A percentile compares a stretch with the other conserved stretches of the same genome.
These are phyloP conservation scores for Pseudozyma pruni DNA, from an alignment of 1,284 basidiomycete genomes.

Conservation along the genomic window DNA sequence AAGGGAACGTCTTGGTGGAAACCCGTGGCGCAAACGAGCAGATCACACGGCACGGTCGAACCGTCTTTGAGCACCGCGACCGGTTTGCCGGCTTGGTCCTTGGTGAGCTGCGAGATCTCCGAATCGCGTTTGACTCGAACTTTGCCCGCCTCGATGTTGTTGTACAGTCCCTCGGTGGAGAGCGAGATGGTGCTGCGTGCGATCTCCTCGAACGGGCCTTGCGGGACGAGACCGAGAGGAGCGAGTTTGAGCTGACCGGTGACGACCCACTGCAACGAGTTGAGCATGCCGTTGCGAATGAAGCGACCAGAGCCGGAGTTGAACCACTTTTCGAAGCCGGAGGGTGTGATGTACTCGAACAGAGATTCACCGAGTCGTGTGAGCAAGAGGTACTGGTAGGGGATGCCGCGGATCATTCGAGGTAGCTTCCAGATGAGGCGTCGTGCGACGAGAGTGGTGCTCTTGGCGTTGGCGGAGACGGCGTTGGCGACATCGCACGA, in stretches of 20 bases:
- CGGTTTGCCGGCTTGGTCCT: slow-evolving; percentile 4
- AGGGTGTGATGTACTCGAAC: slow-evolving; percentile 56
- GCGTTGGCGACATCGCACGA: slow-evolving; percentile 60
- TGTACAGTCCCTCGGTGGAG: slow-evolving; percentile 55
- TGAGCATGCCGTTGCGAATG: slow-evolving; percentile 53
- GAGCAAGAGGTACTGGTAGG: slow-evolving; percentile 56
- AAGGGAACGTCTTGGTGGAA: slow-evolving; percentile 57
- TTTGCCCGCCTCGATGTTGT: slow-evolving; percentile 41
- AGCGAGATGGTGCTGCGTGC: slow-evolving; percentile 55
- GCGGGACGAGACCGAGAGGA: slow-evolving; percentile 39
- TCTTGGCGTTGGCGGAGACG: slow-evolving; percentile 31
- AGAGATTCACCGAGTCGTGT: slow-evolving; percentile 55
- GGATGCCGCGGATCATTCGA: slow-evolving; percentile 45
- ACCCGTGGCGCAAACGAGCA: slow-evolving; percentile 55
- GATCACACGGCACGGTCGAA: slow-evolving; percentile 31
- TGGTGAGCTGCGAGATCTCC: slow-evolving; percentile 23
- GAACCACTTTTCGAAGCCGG: slow-evolving; percentile 43
- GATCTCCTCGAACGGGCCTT: slow-evolving; percentile 55
- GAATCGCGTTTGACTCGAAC: slow-evolving; percentile 29
- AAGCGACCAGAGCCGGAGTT: slow-evolving; percentile 29
- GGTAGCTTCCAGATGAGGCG: slow-evolving; percentile 62
- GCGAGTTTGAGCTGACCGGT: slow-evolving; percentile 45
- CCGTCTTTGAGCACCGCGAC: slow-evolving; percentile 41
- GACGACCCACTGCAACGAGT: slow-evolving; percentile 46
- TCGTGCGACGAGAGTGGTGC: slow-evolving; percentile 52